Base-by-base conservation (phyloP, 2,329 filamentous ascomycete genomes). In the Calonectria crousiana region DNA sequence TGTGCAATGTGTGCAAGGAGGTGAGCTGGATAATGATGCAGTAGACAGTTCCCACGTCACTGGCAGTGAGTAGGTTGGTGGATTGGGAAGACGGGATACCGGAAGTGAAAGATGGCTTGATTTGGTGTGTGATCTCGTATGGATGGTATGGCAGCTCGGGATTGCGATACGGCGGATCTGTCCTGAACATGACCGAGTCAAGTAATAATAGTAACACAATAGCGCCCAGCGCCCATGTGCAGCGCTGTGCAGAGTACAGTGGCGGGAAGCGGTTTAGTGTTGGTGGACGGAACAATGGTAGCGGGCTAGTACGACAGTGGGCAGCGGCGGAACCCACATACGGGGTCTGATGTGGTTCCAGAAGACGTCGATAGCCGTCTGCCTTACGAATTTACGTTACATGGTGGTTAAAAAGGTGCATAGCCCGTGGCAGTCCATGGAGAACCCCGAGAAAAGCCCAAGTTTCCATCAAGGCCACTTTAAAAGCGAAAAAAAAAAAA, bases 151-250 rank as follows among this genome's bases (percentile, higher is more conserved):
- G 34, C 23, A 62, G 36, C n/a, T 41, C 56, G 56, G 34, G 56
- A 41, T 41, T 60, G 56, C 34, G 13, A 62, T 41, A 41, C 34
- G 34, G 56, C 56, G 56, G 56, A 62, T 62, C 56, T 62, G 56
- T 28, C 56, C 56, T 62, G 56, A 62, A 62, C 56, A 62, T 20
- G 56, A 28, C 34, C 56, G 36, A 62, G 34, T 41, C 56, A 26
- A 62, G 56, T 62, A 62, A 62, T 62, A 62, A 62, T 62, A 62
- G 56, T 41, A 62, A 62, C 56, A 62, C 56, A 62, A 36, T 62
- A 62, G 56, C 56, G 56, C 56, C 56, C 56, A 62, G 56, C 56
- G 56, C 56, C 56, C 56, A 62, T 62, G 34, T 62, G 36, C 56
- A 62, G 56, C 34, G 56, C 34, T 16, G 56, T 20, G 56, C 56